Conservation (phyloP, 805 yeast species). For the Barnettozyma botsteinii region DNA sequence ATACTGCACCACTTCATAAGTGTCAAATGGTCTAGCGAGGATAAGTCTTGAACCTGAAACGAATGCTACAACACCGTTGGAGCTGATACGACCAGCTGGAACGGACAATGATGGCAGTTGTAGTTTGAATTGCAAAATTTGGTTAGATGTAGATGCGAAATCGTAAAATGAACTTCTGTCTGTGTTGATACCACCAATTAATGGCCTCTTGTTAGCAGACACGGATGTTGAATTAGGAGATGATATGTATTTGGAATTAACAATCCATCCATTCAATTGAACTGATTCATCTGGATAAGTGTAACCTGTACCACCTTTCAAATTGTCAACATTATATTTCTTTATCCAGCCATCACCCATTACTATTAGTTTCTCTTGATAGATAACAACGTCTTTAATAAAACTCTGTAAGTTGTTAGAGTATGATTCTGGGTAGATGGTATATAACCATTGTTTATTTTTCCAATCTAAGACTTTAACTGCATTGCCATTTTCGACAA, state of each 20-base stretch:
- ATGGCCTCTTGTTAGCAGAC: constrained; percentile 5
- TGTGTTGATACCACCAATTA: constrained; percentile 19
- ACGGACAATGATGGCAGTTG: constrained; percentile 18
- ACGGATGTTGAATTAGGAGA: constrained; percentile 4
- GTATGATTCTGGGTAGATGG: constrained; percentile 28
- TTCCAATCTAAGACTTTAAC: constrained; percentile 32
- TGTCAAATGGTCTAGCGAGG: constrained; percentile 23
- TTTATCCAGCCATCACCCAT: constrained; percentile 33
- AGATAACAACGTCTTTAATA: constrained; percentile 20
- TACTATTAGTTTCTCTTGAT: constrained; percentile 24
- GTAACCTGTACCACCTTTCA: constrained; percentile 32
- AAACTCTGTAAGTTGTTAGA: constrained; percentile 10
- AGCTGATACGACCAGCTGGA: constrained; percentile 21
- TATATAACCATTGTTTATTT: constrained; percentile 24
- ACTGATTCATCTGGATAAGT: constrained; percentile 21
- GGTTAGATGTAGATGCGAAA: constrained; percentile 14
- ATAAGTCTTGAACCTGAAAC: constrained; percentile 21
- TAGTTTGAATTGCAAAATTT: constrained; percentile 19
- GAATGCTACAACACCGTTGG: constrained; percentile 21
- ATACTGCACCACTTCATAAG: constrained; percentile 22
- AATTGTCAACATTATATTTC: constrained; percentile 20
- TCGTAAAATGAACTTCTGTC: constrained; percentile 24
- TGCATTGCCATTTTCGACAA: constrained; percentile 29
- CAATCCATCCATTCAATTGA: constrained; percentile 21
- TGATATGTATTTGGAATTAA: constrained; percentile 15